Evolutionary conservation across 2,329 filamentous ascomycete genomes (phyloP), one percentile per base, ranked within the genome.

Genomic region (Ilyonectria sp.): DNA sequence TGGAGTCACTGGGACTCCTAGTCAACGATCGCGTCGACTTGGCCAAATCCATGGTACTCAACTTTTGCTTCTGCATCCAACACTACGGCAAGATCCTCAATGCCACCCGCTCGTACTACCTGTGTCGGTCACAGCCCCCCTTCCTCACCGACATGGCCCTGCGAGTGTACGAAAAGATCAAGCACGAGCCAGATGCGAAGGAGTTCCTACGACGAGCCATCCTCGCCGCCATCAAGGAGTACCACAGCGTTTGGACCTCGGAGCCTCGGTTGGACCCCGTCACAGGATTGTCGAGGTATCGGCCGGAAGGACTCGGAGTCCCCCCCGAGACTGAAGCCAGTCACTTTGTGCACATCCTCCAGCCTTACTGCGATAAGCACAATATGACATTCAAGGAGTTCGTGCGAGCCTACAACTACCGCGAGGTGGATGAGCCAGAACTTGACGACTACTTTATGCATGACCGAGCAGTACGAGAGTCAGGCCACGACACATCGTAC

Each of bases 81-180:
- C 95, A 99, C 82, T 99, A 99, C 79, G 95, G 95, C 76, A 99
- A 98, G 85, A 97, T 99, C 67, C 89, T 98, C 72, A 99, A 99
- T 81, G 96, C 96, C 58, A 99, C 96, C 64, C 90, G 96, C 40
- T 95, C 95, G 1, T 99, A 99, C 85, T 99, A 99, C 78, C 90
- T 99, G 17, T 92, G 90, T 71, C 92, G 96, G 65, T 98, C 96
- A 2, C 96, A 99, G 81, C 96, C 96, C 2, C 96, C 96, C 0
- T 98, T 99, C 83, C 85, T 99, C 63, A 99, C 96, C 1, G 96
- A 99, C 81, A 98, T 99, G 94, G 93, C 95, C 11, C 86, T 98
- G 56, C 92, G 94, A 62, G 94, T 97, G 47, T 98, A 96, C 79
- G 94, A 98, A 76, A 93, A 92, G 77, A 98, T 98, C 81, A 94